Evolutionary conservation across 768 basidiomycete genomes (phyloP).

Genomic region (Boletus pseudo-olivaceus): DNA sequence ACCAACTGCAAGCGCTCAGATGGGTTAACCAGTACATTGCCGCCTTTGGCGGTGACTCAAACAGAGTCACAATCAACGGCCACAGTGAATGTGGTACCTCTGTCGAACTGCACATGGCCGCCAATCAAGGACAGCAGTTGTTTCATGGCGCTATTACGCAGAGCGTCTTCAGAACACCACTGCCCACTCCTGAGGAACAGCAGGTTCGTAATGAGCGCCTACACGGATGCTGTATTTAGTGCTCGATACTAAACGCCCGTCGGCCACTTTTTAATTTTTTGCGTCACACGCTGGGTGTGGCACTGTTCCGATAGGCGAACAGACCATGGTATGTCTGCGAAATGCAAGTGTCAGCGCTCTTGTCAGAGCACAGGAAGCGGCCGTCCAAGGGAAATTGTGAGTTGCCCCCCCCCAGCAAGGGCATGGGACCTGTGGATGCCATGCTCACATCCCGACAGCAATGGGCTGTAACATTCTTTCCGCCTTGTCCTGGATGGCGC

Average conservation of each 20-base stretch:
- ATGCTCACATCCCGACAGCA: conserved; percentile 22
- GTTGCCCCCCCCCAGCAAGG: conserved; percentile 10
- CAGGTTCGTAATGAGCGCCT: conserved; percentile 35
- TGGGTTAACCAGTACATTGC: conserved; percentile 39
- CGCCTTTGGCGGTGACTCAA: conserved; percentile 40
- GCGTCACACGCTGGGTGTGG: conserved; percentile 49
- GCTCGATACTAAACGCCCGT: background rate
- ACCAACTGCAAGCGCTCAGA: conserved; percentile 44
- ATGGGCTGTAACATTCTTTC: conserved; percentile 45
- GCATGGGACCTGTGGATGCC: background rate
- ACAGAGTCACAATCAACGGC: conserved; percentile 49
- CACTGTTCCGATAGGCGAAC: conserved; percentile 29
- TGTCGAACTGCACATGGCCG: conserved; percentile 57
- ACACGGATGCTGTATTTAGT: background rate
- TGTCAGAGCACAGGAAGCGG: conserved; percentile 52
- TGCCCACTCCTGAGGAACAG: conserved; percentile 51
- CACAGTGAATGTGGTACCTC: conserved; percentile 57
- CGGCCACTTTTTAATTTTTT: conserved; percentile 53
- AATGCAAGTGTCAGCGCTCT: conserved; percentile 48
- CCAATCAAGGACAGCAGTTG: conserved; percentile 36
- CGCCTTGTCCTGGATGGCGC: conserved; percentile 54
- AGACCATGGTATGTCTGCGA: conserved; percentile 46
- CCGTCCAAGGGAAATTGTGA: conserved; percentile 40
- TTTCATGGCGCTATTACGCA: conserved; percentile 60
- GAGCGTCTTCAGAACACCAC: conserved; percentile 52